Evolutionary conservation across 371 early-diverging fungal species (phyloP), one percentile per base, ranked within the genome.

Genomic region (Mucor irregularis): DNA sequence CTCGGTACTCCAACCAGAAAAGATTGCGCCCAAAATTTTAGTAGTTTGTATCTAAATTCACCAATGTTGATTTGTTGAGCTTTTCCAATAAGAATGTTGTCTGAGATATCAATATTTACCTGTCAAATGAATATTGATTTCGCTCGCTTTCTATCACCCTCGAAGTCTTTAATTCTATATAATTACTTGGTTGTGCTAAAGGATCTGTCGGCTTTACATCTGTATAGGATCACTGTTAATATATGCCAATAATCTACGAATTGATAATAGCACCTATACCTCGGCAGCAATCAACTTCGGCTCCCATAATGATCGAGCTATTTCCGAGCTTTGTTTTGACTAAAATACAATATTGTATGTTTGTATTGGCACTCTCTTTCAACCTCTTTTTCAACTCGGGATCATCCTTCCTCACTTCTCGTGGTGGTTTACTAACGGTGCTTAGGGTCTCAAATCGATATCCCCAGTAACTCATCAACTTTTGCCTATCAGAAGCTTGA

Each of bases 21-120:
- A 4, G 94, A 95, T 69, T 97, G 96, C 4, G 93, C 90, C 91
- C 94, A 97, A 50, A 91, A 89, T 58, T 90, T 90, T 1, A 94
- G 56, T 49, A 97, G 74, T 65, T 97, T 97, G 68, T 76, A 80
- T 28, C 91, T 86, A 69, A 49, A 44, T 11, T 24, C 24, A 11
- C 33, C 42, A 13, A 33, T 17, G 13, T 13, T 48, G 31, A 34
- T 31, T 48, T 22, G 9, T n/a, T 14, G n/a, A n/a, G n/a, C n/a
- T n/a, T n/a, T n/a, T n/a, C 16, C 35, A 35, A 30, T 30, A 30
- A 30, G 5, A 30, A 30, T 30, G 10, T 30, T 30, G 5, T 30
- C 10, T 30, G 8, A 24, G 14, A n/a, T 40, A 14, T 19, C 11
- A 25, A 13, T 53, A 25, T 22, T 6, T 74, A 86, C 86, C 73